Evolutionary conservation across 768 basidiomycete genomes (phyloP).

Genomic region (Hygrophorus pudorinus): DNA sequence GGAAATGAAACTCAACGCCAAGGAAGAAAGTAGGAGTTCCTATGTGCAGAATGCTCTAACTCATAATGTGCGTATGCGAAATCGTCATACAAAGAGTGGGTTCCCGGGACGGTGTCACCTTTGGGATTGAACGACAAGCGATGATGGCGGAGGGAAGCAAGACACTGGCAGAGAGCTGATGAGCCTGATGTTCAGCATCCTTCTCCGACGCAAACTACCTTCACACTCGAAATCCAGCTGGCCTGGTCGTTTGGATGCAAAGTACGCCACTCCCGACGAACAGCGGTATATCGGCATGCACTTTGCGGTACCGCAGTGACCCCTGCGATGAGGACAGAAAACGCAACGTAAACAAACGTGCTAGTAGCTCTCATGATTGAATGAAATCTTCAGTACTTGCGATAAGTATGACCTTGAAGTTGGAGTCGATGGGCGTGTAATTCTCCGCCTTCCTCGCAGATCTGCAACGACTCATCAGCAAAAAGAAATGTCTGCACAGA

Average conservation of each 20-base stretch:
- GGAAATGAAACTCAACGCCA: constrained; percentile 9
- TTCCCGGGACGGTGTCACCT: background rate
- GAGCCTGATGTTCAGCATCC: background rate
- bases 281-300: too few relatives aligned
- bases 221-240: constrained; percentile 9
- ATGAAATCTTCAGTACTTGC: too few relatives aligned
- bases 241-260: constrained; percentile 4
- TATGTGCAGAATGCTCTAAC: constrained; percentile 8
- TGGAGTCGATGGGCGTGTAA: too few relatives aligned
- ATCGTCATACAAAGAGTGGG: constrained; percentile 10
- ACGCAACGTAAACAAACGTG: too few relatives aligned
- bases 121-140: constrained; percentile 6
- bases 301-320: too few relatives aligned
- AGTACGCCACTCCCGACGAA: constrained; percentile 11
- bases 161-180: constrained; percentile 2
- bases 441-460: too few relatives aligned
- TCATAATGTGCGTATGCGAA: constrained; percentile 9
- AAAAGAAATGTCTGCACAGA: too few relatives aligned
- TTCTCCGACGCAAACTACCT: constrained; percentile 2
- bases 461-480: too few relatives aligned
- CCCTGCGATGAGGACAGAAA: too few relatives aligned
- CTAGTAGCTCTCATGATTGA: too few relatives aligned
- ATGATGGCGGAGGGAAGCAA: constrained; percentile 6
- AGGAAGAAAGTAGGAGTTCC: constrained; percentile 9
- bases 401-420: too few relatives aligned